Evolutionary conservation across 2,329 filamentous ascomycete genomes (phyloP).

Genomic region (Aspergillus sp.): DNA sequence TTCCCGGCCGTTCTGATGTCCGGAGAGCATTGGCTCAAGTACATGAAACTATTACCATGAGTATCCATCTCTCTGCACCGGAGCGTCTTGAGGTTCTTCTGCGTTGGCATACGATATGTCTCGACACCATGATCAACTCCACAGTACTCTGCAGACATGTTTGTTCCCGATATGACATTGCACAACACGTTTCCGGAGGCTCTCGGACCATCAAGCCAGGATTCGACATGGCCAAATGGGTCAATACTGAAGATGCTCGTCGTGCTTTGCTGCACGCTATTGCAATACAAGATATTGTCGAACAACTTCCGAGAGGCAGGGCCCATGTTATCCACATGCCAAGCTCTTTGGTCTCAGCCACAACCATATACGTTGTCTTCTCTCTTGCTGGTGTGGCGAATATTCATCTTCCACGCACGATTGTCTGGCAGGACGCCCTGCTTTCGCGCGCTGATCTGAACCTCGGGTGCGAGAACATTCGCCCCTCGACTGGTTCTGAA

Average conservation of each 20-base stretch:
- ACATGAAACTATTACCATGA: constrained; percentile 42
- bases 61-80: constrained; percentile 36
- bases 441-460: constrained; percentile 34
- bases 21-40: constrained; percentile 43
- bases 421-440: constrained; percentile 47
- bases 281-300: constrained; percentile 51
- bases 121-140: constrained; percentile 47
- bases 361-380: constrained; percentile 47
- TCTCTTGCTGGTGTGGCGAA: constrained; percentile 42
- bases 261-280: constrained; percentile 47
- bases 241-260: constrained; percentile 42
- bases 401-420: constrained; percentile 41
- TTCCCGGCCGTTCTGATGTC: constrained; percentile 44
- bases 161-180: constrained; percentile 43
- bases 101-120: constrained; percentile 50
- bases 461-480: constrained; percentile 28
- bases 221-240: constrained; percentile 45
- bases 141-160: constrained; percentile 43
- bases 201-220: constrained; percentile 27
- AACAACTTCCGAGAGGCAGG: constrained; percentile 47
- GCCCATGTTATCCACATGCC: constrained; percentile 52
- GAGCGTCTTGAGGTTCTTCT: constrained; percentile 47
- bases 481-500: constrained; percentile 33
- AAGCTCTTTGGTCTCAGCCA: constrained; percentile 47
- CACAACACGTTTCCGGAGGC: constrained; percentile 44